These are phyloP conservation scores for Penicillium freii DNA, from an alignment of 2,329 filamentous ascomycete species.

Conservation along the genomic window DNA sequence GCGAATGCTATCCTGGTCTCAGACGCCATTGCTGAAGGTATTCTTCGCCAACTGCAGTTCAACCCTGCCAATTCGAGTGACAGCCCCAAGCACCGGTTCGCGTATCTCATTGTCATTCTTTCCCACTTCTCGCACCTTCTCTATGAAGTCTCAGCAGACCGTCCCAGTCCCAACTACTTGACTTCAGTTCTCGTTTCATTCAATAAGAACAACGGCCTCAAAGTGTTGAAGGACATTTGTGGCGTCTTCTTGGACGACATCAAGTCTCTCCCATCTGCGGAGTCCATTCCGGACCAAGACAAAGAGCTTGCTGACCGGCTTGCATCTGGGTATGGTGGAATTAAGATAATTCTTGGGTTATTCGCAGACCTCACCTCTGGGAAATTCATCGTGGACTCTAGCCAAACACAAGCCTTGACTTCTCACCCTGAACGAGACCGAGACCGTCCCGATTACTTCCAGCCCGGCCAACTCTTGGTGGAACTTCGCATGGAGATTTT, in stretches of 20 bases:
- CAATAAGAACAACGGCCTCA: slow-evolving; percentile 74
- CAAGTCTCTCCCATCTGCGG: slow-evolving; percentile 46
- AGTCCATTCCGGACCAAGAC: slow-evolving; percentile 39
- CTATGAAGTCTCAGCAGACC: slow-evolving; percentile 59
- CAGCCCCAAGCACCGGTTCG: slow-evolving; percentile 62
- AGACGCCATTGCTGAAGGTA: slow-evolving; percentile 68
- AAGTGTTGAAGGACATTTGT: slow-evolving; percentile 70
- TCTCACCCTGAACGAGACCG: slow-evolving; percentile 55
- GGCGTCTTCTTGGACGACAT: slow-evolving; percentile 64
- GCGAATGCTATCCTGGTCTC: slow-evolving; percentile 62
- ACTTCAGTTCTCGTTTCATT: slow-evolving; percentile 83
- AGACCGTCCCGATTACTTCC: slow-evolving; percentile 60
- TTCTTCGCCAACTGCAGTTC: slow-evolving; percentile 65
- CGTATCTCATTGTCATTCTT: slow-evolving; percentile 79
- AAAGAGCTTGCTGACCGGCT: slow-evolving; percentile 44
- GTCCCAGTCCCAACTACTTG: slow-evolving; percentile 53
- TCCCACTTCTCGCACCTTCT: slow-evolving; percentile 75
- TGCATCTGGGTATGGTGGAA: slow-evolving; percentile 57
- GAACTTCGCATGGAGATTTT: slow-evolving; percentile 80
- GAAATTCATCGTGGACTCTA: slow-evolving; percentile 77
- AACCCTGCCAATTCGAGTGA: slow-evolving; percentile 47
- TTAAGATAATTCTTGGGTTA: slow-evolving; percentile 81
- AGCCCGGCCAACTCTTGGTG: slow-evolving; percentile 73
- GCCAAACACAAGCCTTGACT: slow-evolving; percentile 57
- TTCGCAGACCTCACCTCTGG: slow-evolving; percentile 73